phyloP scores from a whole-genome alignment of 768 basidiomycete genomes.

The Auriscalpium vulgare region DNA sequence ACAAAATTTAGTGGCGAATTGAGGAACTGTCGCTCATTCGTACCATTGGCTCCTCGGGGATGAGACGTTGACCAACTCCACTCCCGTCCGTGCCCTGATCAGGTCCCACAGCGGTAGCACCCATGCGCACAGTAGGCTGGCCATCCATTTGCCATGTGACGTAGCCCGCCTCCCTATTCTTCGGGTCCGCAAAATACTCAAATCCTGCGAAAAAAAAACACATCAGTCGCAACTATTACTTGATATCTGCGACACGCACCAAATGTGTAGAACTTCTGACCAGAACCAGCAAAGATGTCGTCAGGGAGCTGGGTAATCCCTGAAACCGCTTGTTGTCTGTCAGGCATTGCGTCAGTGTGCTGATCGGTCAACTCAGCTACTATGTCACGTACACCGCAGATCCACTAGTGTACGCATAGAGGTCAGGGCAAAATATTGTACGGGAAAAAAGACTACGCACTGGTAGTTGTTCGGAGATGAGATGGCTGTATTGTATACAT shows the following conservation, averaged over 20 bases:
- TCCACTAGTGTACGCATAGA: conserved; percentile 26
- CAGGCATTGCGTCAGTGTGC: not conserved
- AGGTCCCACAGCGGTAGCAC: conserved; percentile 47
- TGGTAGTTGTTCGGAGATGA: conserved; percentile 30
- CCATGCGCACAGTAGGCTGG: conserved; percentile 38
- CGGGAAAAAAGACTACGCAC: conserved; percentile 7
- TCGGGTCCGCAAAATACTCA: conserved; percentile 65
- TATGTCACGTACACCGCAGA: conserved; percentile 36
- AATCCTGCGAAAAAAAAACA: conserved; percentile 38
- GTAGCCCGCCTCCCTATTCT: conserved; percentile 44
- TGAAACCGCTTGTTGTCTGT: conserved; percentile 42
- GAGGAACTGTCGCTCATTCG: not conserved
- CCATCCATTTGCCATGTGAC: conserved; percentile 74
- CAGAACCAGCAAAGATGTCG: conserved; percentile 52
- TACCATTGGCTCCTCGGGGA: conserved; percentile 48
- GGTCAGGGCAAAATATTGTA: not conserved
- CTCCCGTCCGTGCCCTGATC: conserved; percentile 32
- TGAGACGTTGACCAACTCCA: conserved; percentile 51
- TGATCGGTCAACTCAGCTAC: not conserved
- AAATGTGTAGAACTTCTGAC: conserved; percentile 40
- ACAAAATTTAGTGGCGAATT: not conserved
- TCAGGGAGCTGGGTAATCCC: conserved; percentile 38
- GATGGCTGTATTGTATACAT: conserved; percentile 27
- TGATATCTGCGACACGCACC: conserved; percentile 24
- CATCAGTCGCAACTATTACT: not conserved